phyloP scores from a whole-genome alignment of 495 filamentous ascomycete genomes.

The Podospora pseudopauciseta region DNA sequence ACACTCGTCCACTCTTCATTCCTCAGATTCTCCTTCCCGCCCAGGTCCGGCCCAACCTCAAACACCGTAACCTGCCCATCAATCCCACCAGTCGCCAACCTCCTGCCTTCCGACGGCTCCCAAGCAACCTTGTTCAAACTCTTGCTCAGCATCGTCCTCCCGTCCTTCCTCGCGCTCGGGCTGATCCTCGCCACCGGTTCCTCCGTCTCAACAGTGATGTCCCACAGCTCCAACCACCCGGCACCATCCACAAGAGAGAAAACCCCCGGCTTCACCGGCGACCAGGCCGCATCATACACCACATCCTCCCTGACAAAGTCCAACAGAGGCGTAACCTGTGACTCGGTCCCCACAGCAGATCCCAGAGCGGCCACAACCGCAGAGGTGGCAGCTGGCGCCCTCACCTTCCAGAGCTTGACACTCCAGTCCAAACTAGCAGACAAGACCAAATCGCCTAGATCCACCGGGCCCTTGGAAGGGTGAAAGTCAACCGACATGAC shows the following conservation, averaged over 20 bases:
- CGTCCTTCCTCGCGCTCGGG: conserved; percentile 59
- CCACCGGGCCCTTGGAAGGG: conserved; percentile 81
- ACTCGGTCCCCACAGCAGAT: conserved; percentile 37
- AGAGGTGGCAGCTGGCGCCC: conserved; percentile 66
- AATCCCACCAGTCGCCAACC: conserved; percentile 82
- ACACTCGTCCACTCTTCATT: conserved; percentile 88
- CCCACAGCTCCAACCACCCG: conserved; percentile 93
- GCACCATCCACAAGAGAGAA: conserved; percentile 92
- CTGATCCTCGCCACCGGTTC: conserved; percentile 75
- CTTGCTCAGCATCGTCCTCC: conserved; percentile 60
- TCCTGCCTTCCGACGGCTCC: conserved; percentile 83
- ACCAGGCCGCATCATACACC: conserved; percentile 94
- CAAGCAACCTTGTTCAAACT: conserved; percentile 91
- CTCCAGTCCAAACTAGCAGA: conserved; percentile 89
- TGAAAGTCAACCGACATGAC: conserved; percentile 97
- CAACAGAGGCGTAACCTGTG: conserved; percentile 66
- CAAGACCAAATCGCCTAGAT: conserved; percentile 92
- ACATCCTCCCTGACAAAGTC: conserved; percentile 91
- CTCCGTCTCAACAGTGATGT: conserved; percentile 86
- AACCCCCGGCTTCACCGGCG: conserved; percentile 82
- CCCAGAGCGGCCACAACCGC: conserved; percentile 45
- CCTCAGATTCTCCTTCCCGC: conserved; percentile 71
- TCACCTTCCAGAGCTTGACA: conserved; percentile 92
- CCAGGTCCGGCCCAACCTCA: conserved; percentile 82
- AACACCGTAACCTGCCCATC: conserved; percentile 89